Evolutionary conservation across 148 eudicot species (phyloP).

Genomic region (Vaccinium darrowii): DNA sequence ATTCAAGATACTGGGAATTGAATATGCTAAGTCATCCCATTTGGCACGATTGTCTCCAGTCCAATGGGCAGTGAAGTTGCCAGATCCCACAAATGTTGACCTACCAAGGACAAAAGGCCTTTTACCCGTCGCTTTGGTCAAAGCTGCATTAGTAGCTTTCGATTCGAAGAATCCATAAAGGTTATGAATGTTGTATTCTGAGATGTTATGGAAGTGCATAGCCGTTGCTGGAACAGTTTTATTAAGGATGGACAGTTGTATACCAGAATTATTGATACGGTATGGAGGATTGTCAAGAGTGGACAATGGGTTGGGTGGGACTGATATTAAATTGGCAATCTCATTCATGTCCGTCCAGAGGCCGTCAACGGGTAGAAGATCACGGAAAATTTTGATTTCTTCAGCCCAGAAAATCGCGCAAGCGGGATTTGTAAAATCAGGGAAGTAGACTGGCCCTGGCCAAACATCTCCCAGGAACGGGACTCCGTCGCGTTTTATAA

Average conservation of each 20-base stretch:
- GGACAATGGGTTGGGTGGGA: conserved; percentile 44
- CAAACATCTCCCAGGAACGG: conserved; percentile 77
- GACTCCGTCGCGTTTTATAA: conserved; percentile 50
- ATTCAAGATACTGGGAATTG: conserved; percentile 68
- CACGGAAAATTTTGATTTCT: conserved; percentile 53
- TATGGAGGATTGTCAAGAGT: conserved; percentile 74
- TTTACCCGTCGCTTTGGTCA: conserved; percentile 44
- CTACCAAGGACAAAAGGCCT: conserved; percentile 73
- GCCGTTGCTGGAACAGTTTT: conserved; percentile 67
- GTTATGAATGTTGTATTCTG: conserved; percentile 66
- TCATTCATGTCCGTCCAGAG: conserved; percentile 98
- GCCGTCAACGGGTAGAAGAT: conserved; percentile 67
- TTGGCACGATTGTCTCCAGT: conserved; percentile 88
- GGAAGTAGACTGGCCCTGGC: conserved; percentile 82
- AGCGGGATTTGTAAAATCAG: conserved; percentile 73
- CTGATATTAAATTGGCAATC: conserved; percentile 57
- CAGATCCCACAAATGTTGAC: conserved; percentile 81
- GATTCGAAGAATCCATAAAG: conserved; percentile 69
- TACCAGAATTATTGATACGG: conserved; percentile 60
- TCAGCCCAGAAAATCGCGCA: conserved; percentile 52
- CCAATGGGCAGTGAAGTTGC: conserved; percentile 87
- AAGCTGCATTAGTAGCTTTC: conserved; percentile 49
- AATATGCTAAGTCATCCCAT: conserved; percentile 67
- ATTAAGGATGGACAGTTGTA: conserved; percentile 34
- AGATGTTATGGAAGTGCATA: conserved; percentile 43